Conservation (phyloP, 2,329 filamentous ascomycete genomes). For the Nothopassalora personata region DNA sequence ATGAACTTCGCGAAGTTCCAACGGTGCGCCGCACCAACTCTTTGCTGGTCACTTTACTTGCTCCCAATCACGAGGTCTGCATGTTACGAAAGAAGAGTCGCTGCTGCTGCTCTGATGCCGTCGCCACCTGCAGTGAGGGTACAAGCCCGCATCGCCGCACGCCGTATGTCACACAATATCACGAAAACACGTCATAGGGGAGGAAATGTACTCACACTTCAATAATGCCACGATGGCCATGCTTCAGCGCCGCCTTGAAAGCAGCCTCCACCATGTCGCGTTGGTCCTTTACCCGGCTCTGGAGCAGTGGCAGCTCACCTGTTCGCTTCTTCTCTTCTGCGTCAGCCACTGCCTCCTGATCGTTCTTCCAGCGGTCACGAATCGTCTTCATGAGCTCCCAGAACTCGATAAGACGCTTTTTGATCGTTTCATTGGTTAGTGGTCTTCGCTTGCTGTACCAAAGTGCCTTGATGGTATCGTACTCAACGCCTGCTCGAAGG, state of each 20-base stretch:
- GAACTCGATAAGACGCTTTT: constrained; percentile 50
- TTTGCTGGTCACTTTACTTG: not conserved
- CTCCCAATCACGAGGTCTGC: not conserved
- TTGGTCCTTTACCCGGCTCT: constrained; percentile 53
- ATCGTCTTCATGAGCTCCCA: constrained; percentile 57
- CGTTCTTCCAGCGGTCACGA: constrained; percentile 57
- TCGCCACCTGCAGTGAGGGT: not conserved
- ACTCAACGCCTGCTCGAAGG: constrained; percentile 48
- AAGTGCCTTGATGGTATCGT: constrained; percentile 57
- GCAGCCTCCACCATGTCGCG: constrained; percentile 53
- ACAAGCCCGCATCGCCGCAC: not conserved
- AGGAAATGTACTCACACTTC: constrained; percentile 34
- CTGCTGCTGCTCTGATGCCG: not conserved
- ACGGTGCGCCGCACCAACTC: not conserved
- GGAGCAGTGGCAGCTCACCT: constrained; percentile 50
- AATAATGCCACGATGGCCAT: constrained; percentile 44
- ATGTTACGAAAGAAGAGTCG: not conserved
- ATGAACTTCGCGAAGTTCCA: not conserved
- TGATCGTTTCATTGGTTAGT: constrained; percentile 48
- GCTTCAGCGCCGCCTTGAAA: constrained; percentile 41
- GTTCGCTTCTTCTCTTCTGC: constrained; percentile 54
- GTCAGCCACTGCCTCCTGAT: constrained; percentile 51
- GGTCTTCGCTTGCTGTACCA: constrained; percentile 53
- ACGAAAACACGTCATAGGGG: not conserved
- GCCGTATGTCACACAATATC: not conserved